phyloP scores from a whole-genome alignment of 2,329 filamentous ascomycete genomes.

The Onygenales sp. region DNA sequence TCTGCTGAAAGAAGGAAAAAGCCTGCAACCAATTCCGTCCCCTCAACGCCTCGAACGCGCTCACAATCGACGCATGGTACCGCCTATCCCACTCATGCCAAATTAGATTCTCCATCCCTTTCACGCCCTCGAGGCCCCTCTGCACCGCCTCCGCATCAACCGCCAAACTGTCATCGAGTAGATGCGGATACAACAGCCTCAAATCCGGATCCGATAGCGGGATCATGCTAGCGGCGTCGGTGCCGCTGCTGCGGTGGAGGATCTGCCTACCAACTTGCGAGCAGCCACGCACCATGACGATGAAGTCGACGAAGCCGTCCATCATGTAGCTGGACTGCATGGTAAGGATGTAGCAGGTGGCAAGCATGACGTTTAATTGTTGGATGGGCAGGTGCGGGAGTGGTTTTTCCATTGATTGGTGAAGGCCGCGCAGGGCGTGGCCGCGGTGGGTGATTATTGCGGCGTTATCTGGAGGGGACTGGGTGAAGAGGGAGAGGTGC shows the following conservation, averaged over 20 bases:
- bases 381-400: neutral
- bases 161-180: neutral
- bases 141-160: too few relatives aligned
- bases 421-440: neutral
- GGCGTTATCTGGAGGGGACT: neutral
- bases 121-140: neutral
- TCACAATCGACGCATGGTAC: neutral
- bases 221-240: neutral
- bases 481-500: neutral
- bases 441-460: neutral
- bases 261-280: neutral
- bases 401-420: neutral
- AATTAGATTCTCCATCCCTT: neutral
- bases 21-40: neutral
- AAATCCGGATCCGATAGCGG: neutral
- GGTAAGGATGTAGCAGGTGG: conserved; percentile 19
- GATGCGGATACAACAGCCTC: neutral
- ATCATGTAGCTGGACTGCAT: conserved; percentile 19
- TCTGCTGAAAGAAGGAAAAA: neutral
- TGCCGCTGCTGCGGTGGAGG: neutral
- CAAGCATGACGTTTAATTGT: conserved; percentile 15
- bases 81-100: neutral
- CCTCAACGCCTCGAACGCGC: neutral
- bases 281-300: conserved; percentile 18
- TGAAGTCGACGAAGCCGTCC: conserved; percentile 19